Conservation (phyloP, 192 early-diverging fungal species). For the Backusella macrospora region DNA sequence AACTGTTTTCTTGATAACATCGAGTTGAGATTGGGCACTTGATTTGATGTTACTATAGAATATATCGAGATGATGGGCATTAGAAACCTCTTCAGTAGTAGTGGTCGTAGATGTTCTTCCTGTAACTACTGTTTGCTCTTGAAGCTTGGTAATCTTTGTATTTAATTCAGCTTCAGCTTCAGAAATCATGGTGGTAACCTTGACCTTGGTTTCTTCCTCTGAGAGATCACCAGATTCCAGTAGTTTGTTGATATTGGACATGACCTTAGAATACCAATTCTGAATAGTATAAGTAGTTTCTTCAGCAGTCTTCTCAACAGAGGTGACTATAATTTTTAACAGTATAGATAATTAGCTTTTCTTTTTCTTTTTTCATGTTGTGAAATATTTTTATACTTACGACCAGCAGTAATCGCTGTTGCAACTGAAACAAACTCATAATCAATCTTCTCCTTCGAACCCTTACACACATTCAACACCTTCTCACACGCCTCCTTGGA, state of each 20-base stretch:
- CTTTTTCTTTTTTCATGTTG: background rate
- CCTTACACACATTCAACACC: background rate
- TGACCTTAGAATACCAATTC: conserved; percentile 4
- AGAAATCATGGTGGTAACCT: background rate
- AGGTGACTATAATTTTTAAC: background rate
- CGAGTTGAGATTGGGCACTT: conserved; percentile 5
- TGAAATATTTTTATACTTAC: conserved; percentile 5
- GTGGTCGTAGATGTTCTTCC: background rate
- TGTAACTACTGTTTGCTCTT: background rate
- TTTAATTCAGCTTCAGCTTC: conserved; percentile 21
- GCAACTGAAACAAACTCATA: conserved; percentile 3
- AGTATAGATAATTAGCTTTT: background rate
- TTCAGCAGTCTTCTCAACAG: conserved; percentile 7
- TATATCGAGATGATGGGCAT: conserved; percentile 14
- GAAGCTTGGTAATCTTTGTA: background rate
- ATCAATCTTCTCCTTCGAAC: conserved; percentile 17
- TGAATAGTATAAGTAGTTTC: conserved; percentile 15
- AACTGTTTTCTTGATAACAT: background rate
- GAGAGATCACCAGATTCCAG: conserved; percentile 2
- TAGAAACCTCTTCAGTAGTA: background rate
- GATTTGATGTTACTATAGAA: conserved; percentile 19
- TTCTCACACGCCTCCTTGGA: conserved; percentile 9
- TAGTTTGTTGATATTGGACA: background rate
- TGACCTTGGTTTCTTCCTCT: background rate
- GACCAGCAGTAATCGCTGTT: background rate